phyloP scores from a whole-genome alignment of 2,329 filamentous ascomycete species.

The Cladosporium colombiae region DNA sequence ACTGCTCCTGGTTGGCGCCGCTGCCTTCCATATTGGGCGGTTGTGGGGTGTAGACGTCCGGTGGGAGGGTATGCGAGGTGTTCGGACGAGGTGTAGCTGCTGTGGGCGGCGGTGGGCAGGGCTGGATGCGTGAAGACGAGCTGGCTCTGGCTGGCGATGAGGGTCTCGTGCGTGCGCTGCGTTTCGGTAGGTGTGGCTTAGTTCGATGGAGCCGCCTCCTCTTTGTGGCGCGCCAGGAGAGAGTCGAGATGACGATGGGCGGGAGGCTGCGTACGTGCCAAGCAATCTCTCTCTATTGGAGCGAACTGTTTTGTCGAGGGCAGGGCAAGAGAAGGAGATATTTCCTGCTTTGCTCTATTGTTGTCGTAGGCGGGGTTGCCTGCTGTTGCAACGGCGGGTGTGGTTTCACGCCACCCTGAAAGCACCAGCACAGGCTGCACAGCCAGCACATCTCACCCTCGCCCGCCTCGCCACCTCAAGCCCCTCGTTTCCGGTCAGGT shows the following conservation, averaged over 20 bases:
- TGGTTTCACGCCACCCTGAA: conserved; percentile 3
- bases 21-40: conserved; percentile 34
- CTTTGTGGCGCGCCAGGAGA: conserved; percentile 12
- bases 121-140: conserved; percentile 13
- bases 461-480: not conserved
- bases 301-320: not conserved
- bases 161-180: conserved; percentile 19
- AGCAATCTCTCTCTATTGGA: not conserved
- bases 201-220: conserved; percentile 16
- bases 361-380: not conserved
- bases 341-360: not conserved
- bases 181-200: conserved; percentile 17
- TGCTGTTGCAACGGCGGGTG: conserved; percentile 10
- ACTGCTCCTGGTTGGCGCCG: conserved; percentile 41
- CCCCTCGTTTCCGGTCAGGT: conserved; percentile 17
- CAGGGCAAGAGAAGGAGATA: not conserved
- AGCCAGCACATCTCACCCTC: not conserved
- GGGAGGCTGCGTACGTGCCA: not conserved
- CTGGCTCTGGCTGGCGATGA: conserved; percentile 12
- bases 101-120: conserved; percentile 4
- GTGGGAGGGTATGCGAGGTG: not conserved
- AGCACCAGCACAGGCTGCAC: not conserved
- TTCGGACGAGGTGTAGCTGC: not conserved
- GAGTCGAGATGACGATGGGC: conserved; percentile 3
- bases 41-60: not conserved